Conservation (phyloP, 352 stramenopile species). For the Plasmopara muralis region DNA sequence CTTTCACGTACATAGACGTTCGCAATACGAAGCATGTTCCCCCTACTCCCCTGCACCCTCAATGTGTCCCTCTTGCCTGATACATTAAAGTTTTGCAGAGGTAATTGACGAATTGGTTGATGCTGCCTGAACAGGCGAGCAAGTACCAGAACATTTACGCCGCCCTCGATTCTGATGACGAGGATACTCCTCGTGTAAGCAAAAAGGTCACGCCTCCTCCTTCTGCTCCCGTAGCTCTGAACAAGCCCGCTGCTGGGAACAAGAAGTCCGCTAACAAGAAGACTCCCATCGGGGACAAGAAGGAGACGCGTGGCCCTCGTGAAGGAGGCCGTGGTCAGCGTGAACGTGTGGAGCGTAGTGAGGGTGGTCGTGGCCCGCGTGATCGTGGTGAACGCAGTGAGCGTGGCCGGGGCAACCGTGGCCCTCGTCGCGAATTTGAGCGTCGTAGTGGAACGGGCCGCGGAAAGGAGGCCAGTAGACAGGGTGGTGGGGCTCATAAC, state of each 20-base stretch:
- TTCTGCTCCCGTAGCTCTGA: conserved; percentile 56
- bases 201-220: conserved; percentile 47
- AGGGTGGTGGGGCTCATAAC: conserved; percentile 92
- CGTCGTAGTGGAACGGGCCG: conserved; percentile 92
- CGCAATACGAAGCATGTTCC: conserved; percentile 3
- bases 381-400: conserved; percentile 33
- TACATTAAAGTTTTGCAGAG: conserved; percentile 4
- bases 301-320: conserved; percentile 25
- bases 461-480: conserved; percentile 94
- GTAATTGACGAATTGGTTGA: conserved; percentile 13
- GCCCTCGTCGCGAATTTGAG: conserved; percentile 86
- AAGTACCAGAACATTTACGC: conserved; percentile 57
- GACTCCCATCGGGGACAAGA: conserved; percentile 44
- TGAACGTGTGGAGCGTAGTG: conserved; percentile 10
- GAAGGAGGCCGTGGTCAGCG: not conserved
- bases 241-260: conserved; percentile 81
- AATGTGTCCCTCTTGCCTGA: too few relatives aligned
- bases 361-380: conserved; percentile 34
- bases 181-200: conserved; percentile 60
- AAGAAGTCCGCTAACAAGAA: conserved; percentile 73
- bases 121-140: conserved; percentile 28
- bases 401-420: conserved; percentile 48
- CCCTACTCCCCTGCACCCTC: too few relatives aligned
- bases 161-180: conserved; percentile 70
- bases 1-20: conserved; percentile 14